Evolutionary conservation across 768 basidiomycete species (phyloP).

Genomic region (Tylopilus intermedius): DNA sequence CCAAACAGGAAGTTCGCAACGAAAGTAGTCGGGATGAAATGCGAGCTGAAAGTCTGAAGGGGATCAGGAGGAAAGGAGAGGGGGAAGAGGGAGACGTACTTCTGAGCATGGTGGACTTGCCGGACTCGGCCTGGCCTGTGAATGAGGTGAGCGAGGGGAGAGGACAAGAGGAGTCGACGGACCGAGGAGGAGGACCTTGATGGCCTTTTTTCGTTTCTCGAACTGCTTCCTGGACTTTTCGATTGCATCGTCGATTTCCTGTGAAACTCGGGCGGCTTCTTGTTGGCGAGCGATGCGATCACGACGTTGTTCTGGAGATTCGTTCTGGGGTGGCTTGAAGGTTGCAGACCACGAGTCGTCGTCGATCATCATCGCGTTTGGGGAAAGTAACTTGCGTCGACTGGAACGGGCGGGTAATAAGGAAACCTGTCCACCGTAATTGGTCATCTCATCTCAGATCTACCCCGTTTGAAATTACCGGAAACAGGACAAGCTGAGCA

Average conservation of each 20-base stretch:
- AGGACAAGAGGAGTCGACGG: neutral
- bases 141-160: neutral
- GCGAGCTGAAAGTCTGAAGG: constrained; percentile 62
- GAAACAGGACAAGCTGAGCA: too few species aligned
- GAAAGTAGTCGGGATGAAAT: constrained; percentile 59
- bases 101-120: constrained; percentile 30
- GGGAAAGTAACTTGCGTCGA: too few species aligned
- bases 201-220: constrained; percentile 25
- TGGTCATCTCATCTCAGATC: too few species aligned
- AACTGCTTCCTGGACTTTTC: constrained; percentile 18
- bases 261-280: constrained; percentile 20
- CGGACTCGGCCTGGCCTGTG: constrained; percentile 29
- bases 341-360: constrained; percentile 19
- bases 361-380: neutral
- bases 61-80: neutral
- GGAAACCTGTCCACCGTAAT: too few species aligned
- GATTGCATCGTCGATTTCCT: constrained; percentile 29
- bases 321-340: constrained; percentile 19
- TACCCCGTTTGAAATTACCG: too few species aligned
- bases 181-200: constrained; percentile 30
- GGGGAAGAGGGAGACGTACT: constrained; percentile 5
- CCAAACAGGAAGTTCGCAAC: constrained; percentile 55
- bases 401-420: too few species aligned
- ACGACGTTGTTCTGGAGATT: constrained; percentile 2
- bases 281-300: constrained; percentile 17